Conservation (phyloP, 2,329 filamentous ascomycete genomes). For the Geosmithia flava region DNA sequence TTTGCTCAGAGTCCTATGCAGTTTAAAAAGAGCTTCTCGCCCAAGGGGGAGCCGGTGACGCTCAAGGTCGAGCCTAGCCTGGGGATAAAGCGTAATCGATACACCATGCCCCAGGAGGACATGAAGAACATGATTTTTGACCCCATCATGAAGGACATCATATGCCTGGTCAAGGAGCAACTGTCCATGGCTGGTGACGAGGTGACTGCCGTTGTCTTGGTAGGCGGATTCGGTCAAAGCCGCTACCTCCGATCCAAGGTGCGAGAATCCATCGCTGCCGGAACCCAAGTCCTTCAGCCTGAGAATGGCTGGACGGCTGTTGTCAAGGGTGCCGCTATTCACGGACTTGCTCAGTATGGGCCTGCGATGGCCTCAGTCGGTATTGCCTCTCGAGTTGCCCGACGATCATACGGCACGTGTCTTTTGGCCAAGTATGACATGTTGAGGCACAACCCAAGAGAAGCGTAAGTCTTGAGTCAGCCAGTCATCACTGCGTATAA, state of each 20-base stretch:
- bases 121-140: slow-evolving; percentile 48
- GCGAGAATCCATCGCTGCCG: slow-evolving; percentile 16
- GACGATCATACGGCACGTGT: slow-evolving; percentile 23
- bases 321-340: slow-evolving; percentile 35
- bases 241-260: slow-evolving; percentile 29
- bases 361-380: slow-evolving; percentile 14
- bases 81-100: slow-evolving; percentile 16
- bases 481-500: no score
- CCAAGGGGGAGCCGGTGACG: slow-evolving; percentile 19
- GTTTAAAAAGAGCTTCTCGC: slow-evolving; percentile 24
- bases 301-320: slow-evolving; percentile 36
- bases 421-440: slow-evolving; percentile 21
- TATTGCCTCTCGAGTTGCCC: slow-evolving; percentile 21
- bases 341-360: slow-evolving; percentile 18
- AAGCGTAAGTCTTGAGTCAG: slow-evolving; percentile 15
- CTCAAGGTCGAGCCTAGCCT: slow-evolving; percentile 21
- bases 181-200: slow-evolving; percentile 20
- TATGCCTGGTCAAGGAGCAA: slow-evolving; percentile 27
- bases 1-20: slow-evolving; percentile 5
- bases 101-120: slow-evolving; percentile 33
- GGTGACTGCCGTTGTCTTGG: slow-evolving; percentile 28
- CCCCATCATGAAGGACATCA: slow-evolving; percentile 28
- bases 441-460: slow-evolving; percentile 20
- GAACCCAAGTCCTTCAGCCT: slow-evolving; percentile 32
- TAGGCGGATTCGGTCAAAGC: slow-evolving; percentile 35